Percentiles rank a stretch among this genome's conserved stretches.
These are phyloP conservation scores for Debaryomyces nepalensis DNA, from an alignment of 1,139 yeast species.

Conservation along the genomic window DNA sequence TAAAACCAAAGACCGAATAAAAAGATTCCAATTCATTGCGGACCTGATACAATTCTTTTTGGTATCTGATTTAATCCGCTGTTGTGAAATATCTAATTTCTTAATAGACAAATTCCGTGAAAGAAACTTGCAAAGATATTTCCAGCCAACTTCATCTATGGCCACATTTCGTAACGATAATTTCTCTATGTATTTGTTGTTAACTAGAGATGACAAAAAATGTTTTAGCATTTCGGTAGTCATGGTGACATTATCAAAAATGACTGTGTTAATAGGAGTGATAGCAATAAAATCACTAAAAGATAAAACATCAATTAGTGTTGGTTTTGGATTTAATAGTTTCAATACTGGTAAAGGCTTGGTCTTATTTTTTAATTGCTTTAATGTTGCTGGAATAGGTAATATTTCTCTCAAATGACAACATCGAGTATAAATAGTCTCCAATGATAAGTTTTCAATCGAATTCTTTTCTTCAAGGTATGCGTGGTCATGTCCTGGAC, in stretches of 20 bases:
- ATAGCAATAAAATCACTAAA: slow-evolving; percentile 87
- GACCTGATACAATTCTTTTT: slow-evolving; percentile 54
- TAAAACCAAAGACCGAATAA: slow-evolving; percentile 57
- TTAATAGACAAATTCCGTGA: slow-evolving; percentile 59
- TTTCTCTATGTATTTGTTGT: slow-evolving; percentile 65
- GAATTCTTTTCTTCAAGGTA: slow-evolving; percentile 23
- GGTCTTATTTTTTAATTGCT: slow-evolving; percentile 76
- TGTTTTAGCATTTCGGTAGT: slow-evolving; percentile 80
- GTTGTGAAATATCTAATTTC: slow-evolving; percentile 82
- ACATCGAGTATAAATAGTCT: slow-evolving; percentile 83
- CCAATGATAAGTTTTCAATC: slow-evolving; percentile 54
- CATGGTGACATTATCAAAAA: slow-evolving; percentile 82
- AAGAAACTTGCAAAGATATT: slow-evolving; percentile 70
- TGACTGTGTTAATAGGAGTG: slow-evolving; percentile 76
- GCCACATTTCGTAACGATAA: slow-evolving; percentile 80
- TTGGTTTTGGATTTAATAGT: slow-evolving; percentile 87
- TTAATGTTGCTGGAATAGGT: slow-evolving; percentile 89
- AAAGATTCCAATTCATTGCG: slow-evolving; percentile 76
- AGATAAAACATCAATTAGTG: slow-evolving; percentile 84
- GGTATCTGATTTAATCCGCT: slow-evolving; percentile 59
- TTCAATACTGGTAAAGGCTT: slow-evolving; percentile 78
- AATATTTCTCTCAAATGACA: slow-evolving; percentile 90
- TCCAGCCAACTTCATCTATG: slow-evolving; percentile 75
- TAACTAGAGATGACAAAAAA: slow-evolving; percentile 63
- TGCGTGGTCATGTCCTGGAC: background rate